These are phyloP conservation scores for Microdochium paspali DNA, from an alignment of 2,329 filamentous ascomycete species.

Conservation along the genomic window DNA sequence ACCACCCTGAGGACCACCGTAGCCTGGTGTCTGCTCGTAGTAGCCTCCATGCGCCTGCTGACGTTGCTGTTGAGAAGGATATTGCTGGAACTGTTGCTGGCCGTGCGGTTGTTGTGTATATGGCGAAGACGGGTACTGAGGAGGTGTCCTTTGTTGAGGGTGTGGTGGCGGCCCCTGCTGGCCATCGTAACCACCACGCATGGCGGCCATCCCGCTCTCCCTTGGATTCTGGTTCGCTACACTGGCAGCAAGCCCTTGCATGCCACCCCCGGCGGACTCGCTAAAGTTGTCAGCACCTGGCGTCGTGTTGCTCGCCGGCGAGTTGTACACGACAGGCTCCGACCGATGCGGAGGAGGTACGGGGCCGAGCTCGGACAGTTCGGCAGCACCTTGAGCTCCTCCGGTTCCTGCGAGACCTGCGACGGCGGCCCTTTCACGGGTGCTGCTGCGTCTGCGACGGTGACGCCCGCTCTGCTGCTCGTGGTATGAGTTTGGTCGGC, in stretches of 20 bases:
- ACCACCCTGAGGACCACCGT: background rate
- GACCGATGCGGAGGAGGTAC: slow-evolving; percentile 14
- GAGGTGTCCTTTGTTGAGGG: slow-evolving; percentile 15
- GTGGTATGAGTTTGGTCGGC: slow-evolving; percentile 28
- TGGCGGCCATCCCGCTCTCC: slow-evolving; percentile 55
- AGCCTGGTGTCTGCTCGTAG: background rate
- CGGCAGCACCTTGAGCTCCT: slow-evolving; percentile 7
- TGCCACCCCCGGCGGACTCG: slow-evolving; percentile 51
- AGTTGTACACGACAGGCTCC: slow-evolving; percentile 6
- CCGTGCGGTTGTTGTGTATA: slow-evolving; percentile 14
- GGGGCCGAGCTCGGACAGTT: slow-evolving; percentile 12
- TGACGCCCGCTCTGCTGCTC: slow-evolving; percentile 21
- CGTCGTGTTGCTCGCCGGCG: slow-evolving; percentile 34
- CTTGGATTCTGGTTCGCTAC: slow-evolving; percentile 56
- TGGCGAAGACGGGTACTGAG: slow-evolving; percentile 6
- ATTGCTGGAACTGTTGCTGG: background rate
- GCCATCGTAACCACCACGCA: slow-evolving; percentile 29
- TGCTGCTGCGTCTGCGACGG: slow-evolving; percentile 22
- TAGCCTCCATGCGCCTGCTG: slow-evolving; percentile 1
- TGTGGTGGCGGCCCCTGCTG: slow-evolving; percentile 6
- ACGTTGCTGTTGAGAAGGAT: slow-evolving; percentile 5
- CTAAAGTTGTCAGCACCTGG: slow-evolving; percentile 61
- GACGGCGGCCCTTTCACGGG: slow-evolving; percentile 6
- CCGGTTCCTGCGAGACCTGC: slow-evolving; percentile 11
- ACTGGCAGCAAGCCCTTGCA: slow-evolving; percentile 57